A percentile compares a stretch with the other conserved stretches of the same genome.
These are phyloP conservation scores for Alternaria viburni DNA, from an alignment of 2,329 filamentous ascomycete species.

Conservation along the genomic window DNA sequence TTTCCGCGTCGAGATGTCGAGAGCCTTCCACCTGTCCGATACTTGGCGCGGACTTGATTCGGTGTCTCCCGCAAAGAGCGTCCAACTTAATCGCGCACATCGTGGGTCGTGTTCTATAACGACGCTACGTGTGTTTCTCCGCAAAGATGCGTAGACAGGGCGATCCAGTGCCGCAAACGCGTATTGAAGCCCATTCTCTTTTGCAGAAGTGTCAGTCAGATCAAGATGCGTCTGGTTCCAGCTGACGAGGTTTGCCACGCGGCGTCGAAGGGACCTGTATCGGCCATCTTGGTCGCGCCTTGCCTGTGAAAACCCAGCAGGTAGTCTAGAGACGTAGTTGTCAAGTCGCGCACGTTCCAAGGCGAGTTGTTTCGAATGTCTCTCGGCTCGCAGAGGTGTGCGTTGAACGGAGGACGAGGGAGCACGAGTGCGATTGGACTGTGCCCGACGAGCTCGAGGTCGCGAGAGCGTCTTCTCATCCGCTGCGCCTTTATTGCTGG, in stretches of 20 bases:
- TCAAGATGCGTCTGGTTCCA: conserved; percentile 17
- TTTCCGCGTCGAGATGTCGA: conserved; percentile 20
- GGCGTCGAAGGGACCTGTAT: conserved; percentile 38
- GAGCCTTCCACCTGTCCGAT: conserved; percentile 25
- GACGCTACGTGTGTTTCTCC: conserved; percentile 20
- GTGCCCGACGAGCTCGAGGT: background rate
- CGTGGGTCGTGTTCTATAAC: conserved; percentile 27
- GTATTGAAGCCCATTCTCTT: conserved; percentile 7
- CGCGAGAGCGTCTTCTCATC: background rate
- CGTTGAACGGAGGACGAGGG: conserved; percentile 1
- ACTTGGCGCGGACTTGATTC: conserved; percentile 13
- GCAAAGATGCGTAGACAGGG: conserved; percentile 21
- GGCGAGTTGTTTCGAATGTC: conserved; percentile 7
- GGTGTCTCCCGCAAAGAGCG: conserved; percentile 17
- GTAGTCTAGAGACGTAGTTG: conserved; percentile 14
- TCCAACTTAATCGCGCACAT: conserved; percentile 14
- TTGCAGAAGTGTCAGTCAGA: conserved; percentile 1
- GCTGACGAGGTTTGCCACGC: conserved; percentile 24
- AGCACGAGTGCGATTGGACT: background rate
- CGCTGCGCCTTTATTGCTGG: background rate
- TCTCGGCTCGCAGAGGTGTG: background rate
- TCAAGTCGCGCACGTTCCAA: conserved; percentile 13
- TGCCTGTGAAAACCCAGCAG: background rate
- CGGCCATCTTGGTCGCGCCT: conserved; percentile 23
- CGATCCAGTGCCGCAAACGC: conserved; percentile 40